Evolutionary conservation across 441 rosid species (phyloP), one percentile per base, ranked within the genome.

Genomic region (Aquilaria agallochum): DNA sequence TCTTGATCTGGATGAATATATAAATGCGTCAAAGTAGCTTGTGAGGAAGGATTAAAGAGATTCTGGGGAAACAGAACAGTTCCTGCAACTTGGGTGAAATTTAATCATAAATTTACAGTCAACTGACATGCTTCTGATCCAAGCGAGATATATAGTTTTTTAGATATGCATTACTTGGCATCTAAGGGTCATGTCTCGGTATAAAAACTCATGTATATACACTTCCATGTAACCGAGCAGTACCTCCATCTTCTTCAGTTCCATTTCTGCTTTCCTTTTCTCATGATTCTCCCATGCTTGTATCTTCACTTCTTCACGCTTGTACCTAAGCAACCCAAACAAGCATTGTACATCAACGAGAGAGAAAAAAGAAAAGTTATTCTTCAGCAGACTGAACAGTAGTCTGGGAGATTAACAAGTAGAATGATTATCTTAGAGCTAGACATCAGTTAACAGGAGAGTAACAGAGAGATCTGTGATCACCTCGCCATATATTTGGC

Each of bases 281-380:
- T 88, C 83, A 20, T 84, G 96, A 80, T 87, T 88, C 71, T 93
- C 97, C 98, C 97, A 93, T 31, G 85, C 95, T 55, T 86, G 95
- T 63, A 93, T 93, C 80, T 87, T 93, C 78, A 91, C 89, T 66
- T 90, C 96, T 68, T 90, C 96, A 0, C 90, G 85, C 79, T 90
- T 94, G 47, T 82, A 93, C 88, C 98, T 90, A 27, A 65, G 32
- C 55, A 4, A 13, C 62, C 65, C 11, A 31, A 14, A 50, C 20
- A 27, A 50, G 44, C 40, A 34, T 20, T 30, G 31, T 59, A 55
- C 6, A 55, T 58, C 51, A 64, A 42, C 52, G 55, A 6, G 48
- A 55, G 46, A n/a, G 47, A 65, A 42, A 60, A 65, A 8, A 56
- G 51, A 36, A 20, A 20, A 12, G 53, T 3, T 15, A 56, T 15